Evolutionary conservation across 2,329 filamentous ascomycete genomes (phyloP).

Genomic region (Beauveria caledonica): DNA sequence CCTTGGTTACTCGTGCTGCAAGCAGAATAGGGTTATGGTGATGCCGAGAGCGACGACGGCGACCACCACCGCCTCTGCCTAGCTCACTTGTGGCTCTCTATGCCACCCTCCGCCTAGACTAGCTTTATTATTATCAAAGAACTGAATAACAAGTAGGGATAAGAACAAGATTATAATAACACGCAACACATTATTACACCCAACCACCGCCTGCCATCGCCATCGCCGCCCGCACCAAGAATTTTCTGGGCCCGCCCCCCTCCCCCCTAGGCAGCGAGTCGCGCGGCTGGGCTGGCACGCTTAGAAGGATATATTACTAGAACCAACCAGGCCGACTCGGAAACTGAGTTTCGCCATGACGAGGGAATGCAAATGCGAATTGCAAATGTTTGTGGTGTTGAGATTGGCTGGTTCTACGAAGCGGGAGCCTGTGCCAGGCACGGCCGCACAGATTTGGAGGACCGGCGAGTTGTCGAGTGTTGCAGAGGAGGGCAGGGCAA

Average conservation of each 20-base stretch:
- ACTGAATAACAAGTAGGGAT: background rate
- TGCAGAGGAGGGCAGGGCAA: background rate
- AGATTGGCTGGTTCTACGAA: background rate
- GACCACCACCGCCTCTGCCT: background rate
- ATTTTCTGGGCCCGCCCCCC: background rate
- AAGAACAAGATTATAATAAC: background rate
- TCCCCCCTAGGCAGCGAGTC: background rate
- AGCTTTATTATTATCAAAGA: background rate
- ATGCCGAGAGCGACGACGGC: conserved; percentile 7
- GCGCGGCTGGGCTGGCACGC: conserved; percentile 5
- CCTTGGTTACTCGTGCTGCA: background rate
- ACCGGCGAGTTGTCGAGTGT: no score
- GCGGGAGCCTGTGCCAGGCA: no score
- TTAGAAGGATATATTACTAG: background rate
- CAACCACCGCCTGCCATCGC: conserved; percentile 1
- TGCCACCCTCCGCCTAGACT: background rate
- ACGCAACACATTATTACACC: background rate
- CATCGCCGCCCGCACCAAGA: background rate
- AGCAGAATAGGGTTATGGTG: conserved; percentile 12
- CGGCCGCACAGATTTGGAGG: no score
- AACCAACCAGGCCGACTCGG: background rate
- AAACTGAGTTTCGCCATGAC: conserved; percentile 2
- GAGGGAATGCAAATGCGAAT: background rate
- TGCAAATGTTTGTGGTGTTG: no score
- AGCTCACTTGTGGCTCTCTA: background rate